Base-by-base conservation (phyloP, 2,329 filamentous ascomycete species). In the Ophiosphaerella herpotricha region DNA sequence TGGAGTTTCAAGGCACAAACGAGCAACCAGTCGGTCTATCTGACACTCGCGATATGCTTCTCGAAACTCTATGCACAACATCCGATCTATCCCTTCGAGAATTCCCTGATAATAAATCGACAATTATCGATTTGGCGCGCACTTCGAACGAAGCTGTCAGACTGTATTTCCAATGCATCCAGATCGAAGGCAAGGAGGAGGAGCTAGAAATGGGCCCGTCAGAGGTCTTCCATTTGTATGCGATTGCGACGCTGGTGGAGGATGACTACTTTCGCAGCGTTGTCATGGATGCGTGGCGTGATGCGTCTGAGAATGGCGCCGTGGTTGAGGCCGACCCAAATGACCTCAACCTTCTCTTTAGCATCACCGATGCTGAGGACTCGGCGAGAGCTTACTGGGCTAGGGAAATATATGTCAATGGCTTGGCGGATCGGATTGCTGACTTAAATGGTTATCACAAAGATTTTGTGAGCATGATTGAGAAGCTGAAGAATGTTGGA, bases 361-460 rank as follows among this genome's bases (percentile, higher is more conserved):
- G 33, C 7, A 41, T 33, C 43, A 43, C 48, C 7, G 33, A 51
- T 26, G 8, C 21, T 16, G 42, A 32, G 7, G 43, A 51, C 42
- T 38, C 43, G 29, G 48, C 36, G 18, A 21, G 40, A 13, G 31
- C 14, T 1, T 49, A 43, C 13, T 44, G 34, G 46, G 40, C 40
- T 6, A 23, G 1, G 4, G 21, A 18, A 33, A 5, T 46, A 13
- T 39, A n/a, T 36, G 12, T 11, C 8, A 14, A 16, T 13, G 36
- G 35, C 7, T 21, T 31, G 18, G 34, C 34, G 13, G 12, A 45
- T 14, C 6, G 32, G 33, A 29, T 38, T 23, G 13, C 31, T 4
- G 21, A 38, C 5, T 31, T 13, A 21, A 16, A 26, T 9, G 42
- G 16, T 8, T 45, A 31, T 32, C 33, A 38, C 23, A 18, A n/a